Evolutionary conservation across 495 filamentous ascomycete genomes (phyloP), one percentile per base, ranked within the genome.

Genomic region (Penicillium bovifimosum): DNA sequence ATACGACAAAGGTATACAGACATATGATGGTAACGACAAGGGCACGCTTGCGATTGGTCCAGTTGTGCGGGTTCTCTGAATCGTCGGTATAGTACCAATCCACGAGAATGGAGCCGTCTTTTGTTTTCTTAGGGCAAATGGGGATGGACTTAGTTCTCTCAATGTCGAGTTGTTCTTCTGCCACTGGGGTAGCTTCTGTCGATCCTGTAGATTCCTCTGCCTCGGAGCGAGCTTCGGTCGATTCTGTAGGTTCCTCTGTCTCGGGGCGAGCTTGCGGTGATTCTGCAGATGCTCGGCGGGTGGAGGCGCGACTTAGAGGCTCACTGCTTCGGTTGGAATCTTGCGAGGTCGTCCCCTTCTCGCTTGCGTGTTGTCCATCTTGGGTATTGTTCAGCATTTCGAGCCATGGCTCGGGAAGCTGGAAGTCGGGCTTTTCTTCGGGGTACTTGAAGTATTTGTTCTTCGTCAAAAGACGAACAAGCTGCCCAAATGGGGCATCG

Each of bases 21-120:
- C 67, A 65, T 14, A 68, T 64, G 6, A 67, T n/a, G 2, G 59
- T 59, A 7, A 61, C 33, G 10, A 69, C 34, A 1, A 67, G 34
- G 5, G 52, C 57, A 5, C 60, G 60, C 44, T 62, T 63, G 8
- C 39, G 28, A 33, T 61, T 63, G 2, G 71, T 68, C 80, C 80
- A 83, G 44, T 81, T 82, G 35, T 80, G 74, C 2, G 80, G 80
- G 44, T 83, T 81, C 5, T 68, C 77, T 8, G 65, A 56, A 55
- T 81, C 80, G 33, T 77, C 71, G 5, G 75, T 73, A 35, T 67
- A 71, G 54, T 81, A 80, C 80, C 80, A 82, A 47, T 80, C 74
- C n/a, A 79, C 76, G 0, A 81, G 65, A 40, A 73, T 76, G 36
- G 53, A 36, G 16, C 65, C 65, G 20, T 68, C 65, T 31, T 52